Evolutionary conservation across 495 filamentous ascomycete genomes (phyloP).

Genomic region (Podospora sp.): DNA sequence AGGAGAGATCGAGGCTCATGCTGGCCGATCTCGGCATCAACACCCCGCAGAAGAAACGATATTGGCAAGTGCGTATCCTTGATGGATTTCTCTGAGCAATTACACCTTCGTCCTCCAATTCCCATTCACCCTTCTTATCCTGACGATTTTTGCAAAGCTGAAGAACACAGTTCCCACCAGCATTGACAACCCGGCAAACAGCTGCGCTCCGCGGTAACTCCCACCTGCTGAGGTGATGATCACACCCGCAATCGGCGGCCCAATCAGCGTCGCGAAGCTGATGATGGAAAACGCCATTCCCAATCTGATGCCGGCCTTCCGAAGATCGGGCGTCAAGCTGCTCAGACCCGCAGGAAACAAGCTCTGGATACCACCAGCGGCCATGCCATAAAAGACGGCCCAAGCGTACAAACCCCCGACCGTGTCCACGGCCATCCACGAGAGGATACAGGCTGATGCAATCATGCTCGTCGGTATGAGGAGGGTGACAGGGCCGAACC

Average conservation of each 20-base stretch:
- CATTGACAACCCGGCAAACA: slow-evolving; percentile 57
- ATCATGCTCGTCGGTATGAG: slow-evolving; percentile 58
- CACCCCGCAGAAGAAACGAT: too few relatives aligned
- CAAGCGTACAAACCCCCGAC: slow-evolving; percentile 60
- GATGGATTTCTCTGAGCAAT: background rate
- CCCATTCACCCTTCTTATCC: slow-evolving; percentile 33
- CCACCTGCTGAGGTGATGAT: slow-evolving; percentile 60
- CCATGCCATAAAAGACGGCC: slow-evolving; percentile 66
- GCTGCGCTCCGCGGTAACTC: slow-evolving; percentile 64
- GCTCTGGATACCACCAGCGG: slow-evolving; percentile 67
- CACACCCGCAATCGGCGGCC: slow-evolving; percentile 73
- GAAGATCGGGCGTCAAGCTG: slow-evolving; percentile 62
- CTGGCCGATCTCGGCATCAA: too few relatives aligned
- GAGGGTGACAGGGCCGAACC: slow-evolving; percentile 61
- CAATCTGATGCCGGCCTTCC: slow-evolving; percentile 70
- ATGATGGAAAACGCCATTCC: slow-evolving; percentile 82
- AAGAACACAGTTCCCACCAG: slow-evolving; percentile 49
- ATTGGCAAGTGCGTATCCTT: background rate
- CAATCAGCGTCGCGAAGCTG: slow-evolving; percentile 71
- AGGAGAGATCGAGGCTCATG: too few relatives aligned
- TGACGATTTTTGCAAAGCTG: slow-evolving; percentile 38
- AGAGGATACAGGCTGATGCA: slow-evolving; percentile 57
- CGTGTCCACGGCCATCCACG: slow-evolving; percentile 63
- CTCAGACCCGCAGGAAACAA: slow-evolving; percentile 65
- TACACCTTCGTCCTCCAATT: slow-evolving; percentile 28